Conservation (phyloP, 345 rosid species). For the Mangifera indica region DNA sequence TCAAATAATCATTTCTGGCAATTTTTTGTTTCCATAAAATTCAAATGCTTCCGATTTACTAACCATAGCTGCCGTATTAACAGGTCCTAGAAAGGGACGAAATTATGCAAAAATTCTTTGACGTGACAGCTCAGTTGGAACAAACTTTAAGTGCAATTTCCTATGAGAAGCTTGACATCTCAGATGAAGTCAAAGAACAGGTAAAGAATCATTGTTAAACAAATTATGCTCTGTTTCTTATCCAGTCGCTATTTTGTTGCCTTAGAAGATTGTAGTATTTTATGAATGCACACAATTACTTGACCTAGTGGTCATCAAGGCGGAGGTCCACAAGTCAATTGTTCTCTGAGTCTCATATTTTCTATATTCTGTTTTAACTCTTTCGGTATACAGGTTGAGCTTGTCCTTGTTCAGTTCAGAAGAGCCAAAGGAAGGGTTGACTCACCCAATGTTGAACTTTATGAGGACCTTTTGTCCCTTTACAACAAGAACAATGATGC, state of each 20-base stretch:
- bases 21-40: neutral
- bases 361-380: slow-evolving; percentile 5
- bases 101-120: slow-evolving; percentile 60
- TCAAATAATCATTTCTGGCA: neutral
- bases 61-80: slow-evolving; percentile 19
- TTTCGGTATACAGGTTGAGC: slow-evolving; percentile 62
- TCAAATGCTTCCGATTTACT: neutral
- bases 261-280: neutral
- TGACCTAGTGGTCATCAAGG: neutral
- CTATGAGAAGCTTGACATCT: slow-evolving; percentile 71
- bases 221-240: neutral
- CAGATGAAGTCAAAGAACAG: slow-evolving; percentile 99
- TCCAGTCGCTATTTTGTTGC: neutral
- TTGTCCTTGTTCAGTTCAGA: slow-evolving; percentile 79
- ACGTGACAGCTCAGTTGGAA: slow-evolving; percentile 64
- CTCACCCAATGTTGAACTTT: slow-evolving; percentile 53
- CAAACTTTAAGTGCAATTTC: slow-evolving; percentile 70
- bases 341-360: slow-evolving; percentile 1
- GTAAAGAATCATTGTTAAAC: slow-evolving; percentile 31
- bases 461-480: slow-evolving; percentile 62
- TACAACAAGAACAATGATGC: slow-evolving; percentile 50
- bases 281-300: neutral
- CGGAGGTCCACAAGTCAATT: slow-evolving; percentile 1
- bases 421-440: slow-evolving; percentile 88
- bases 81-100: slow-evolving; percentile 88